Percentiles rank a stretch among this genome's conserved stretches.
These are phyloP conservation scores for Immersiella caudata DNA, from an alignment of 495 filamentous ascomycete genomes.

Conservation along the genomic window DNA sequence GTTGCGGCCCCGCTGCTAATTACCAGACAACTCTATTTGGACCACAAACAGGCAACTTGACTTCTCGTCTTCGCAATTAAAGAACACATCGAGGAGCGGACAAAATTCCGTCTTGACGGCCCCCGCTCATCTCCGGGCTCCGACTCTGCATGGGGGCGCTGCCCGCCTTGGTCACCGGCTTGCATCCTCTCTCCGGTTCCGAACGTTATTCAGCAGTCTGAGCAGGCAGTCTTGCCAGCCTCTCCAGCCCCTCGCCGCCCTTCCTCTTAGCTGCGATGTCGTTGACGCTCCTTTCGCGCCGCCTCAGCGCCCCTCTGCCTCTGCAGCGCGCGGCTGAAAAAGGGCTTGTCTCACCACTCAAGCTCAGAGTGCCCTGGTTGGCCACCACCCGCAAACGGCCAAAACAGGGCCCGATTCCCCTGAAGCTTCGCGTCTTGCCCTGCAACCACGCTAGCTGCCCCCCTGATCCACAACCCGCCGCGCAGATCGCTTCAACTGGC, in stretches of 20 bases:
- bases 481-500: slow-evolving; percentile 1
- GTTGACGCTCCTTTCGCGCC: background rate
- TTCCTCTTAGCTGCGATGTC: background rate
- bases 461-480: background rate
- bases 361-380: slow-evolving; percentile 7
- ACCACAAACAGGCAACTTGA: background rate
- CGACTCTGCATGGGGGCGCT: background rate
- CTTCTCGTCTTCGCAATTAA: background rate
- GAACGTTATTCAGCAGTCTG: background rate
- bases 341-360: slow-evolving; percentile 10
- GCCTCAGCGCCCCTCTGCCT: background rate
- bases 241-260: background rate
- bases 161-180: background rate
- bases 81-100: too few species aligned
- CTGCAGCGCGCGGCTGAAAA: background rate
- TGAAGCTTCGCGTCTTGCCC: background rate
- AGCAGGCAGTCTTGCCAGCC: background rate
- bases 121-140: background rate
- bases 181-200: background rate
- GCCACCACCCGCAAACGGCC: slow-evolving; percentile 3
- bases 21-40: slow-evolving; percentile 3
- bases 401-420: background rate
- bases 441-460: background rate
- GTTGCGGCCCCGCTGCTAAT: background rate
- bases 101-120: background rate